phyloP scores from a whole-genome alignment of 2,329 filamentous ascomycete species.

The Cyclaneusma minus region DNA sequence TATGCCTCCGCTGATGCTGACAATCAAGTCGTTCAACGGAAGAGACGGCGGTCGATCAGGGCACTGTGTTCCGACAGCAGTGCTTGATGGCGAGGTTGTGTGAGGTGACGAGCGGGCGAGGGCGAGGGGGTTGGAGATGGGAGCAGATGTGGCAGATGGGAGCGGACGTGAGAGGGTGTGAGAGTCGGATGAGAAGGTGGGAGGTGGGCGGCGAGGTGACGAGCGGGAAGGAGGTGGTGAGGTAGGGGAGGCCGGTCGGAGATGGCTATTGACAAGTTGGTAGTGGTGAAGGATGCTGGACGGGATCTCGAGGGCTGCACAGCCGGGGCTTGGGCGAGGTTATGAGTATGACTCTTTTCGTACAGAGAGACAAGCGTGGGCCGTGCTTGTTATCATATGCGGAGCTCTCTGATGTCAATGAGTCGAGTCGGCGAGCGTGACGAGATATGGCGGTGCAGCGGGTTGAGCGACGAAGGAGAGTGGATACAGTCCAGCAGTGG shows the following conservation, averaged over 20 bases:
- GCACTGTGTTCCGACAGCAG: no score
- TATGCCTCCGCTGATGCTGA: no score
- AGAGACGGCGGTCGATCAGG: no score
- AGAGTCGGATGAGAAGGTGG: constrained; percentile 10
- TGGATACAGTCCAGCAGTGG: constrained; percentile 6
- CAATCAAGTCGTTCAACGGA: no score
- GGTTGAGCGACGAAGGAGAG: constrained; percentile 2
- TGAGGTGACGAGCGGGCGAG: constrained; percentile 5
- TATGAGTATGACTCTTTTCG: no score
- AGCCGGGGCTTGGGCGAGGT: no score
- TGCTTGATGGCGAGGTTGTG: background rate
- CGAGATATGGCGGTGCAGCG: no score
- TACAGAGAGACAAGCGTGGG: no score
- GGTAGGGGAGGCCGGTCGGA: constrained; percentile 5
- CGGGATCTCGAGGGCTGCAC: no score
- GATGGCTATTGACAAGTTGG: background rate
- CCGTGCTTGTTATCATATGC: no score
- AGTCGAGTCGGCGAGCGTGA: no score
- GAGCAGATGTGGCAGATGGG: constrained; percentile 3
- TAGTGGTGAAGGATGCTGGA: constrained; percentile 12
- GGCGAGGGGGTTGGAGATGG: constrained; percentile 7
- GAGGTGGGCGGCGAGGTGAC: constrained; percentile 17
- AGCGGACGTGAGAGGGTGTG: constrained; percentile 1
- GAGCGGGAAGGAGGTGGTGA: constrained; percentile 18
- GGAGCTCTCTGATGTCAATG: constrained; percentile 1